These are phyloP conservation scores for Colletotrichum sp. DNA, from an alignment of 2,329 filamentous ascomycete species.

Conservation along the genomic window DNA sequence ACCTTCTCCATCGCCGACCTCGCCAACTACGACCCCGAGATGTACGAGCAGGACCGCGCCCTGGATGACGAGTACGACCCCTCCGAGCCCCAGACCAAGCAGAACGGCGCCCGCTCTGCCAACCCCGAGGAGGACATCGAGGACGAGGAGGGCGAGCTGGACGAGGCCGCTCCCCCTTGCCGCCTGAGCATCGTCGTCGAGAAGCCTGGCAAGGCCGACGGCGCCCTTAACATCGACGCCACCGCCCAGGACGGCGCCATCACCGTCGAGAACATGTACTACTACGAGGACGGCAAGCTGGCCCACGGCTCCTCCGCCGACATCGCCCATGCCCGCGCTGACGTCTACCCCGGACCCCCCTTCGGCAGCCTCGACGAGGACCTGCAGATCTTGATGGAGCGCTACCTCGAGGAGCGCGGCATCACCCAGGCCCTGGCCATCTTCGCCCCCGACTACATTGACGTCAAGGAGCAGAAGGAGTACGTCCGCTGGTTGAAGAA, in stretches of 20 bases:
- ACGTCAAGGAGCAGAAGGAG: slow-evolving; percentile 98
- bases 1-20: slow-evolving; percentile 87
- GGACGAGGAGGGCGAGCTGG: slow-evolving; percentile 51
- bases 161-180: slow-evolving; percentile 73
- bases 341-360: slow-evolving; percentile 87
- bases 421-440: slow-evolving; percentile 85
- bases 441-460: slow-evolving; percentile 95
- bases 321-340: slow-evolving; percentile 75
- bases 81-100: slow-evolving; percentile 55
- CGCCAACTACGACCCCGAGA: slow-evolving; percentile 67
- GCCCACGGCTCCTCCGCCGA: slow-evolving; percentile 80
- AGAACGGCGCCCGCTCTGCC: slow-evolving; percentile 59
- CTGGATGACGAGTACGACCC: slow-evolving; percentile 57
- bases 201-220: slow-evolving; percentile 73
- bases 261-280: slow-evolving; percentile 88
- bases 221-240: slow-evolving; percentile 86
- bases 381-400: slow-evolving; percentile 88
- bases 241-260: slow-evolving; percentile 85
- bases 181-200: slow-evolving; percentile 87
- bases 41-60: slow-evolving; percentile 60
- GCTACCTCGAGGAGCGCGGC: slow-evolving; percentile 93
- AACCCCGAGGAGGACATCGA: slow-evolving; percentile 58
- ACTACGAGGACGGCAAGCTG: slow-evolving; percentile 79
- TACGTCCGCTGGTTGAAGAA: slow-evolving; percentile 90
- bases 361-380: slow-evolving; percentile 97